Evolutionary conservation across 306 rosid genomes (phyloP), one percentile per base, ranked within the genome.

Genomic region (Dryas drummondii): DNA sequence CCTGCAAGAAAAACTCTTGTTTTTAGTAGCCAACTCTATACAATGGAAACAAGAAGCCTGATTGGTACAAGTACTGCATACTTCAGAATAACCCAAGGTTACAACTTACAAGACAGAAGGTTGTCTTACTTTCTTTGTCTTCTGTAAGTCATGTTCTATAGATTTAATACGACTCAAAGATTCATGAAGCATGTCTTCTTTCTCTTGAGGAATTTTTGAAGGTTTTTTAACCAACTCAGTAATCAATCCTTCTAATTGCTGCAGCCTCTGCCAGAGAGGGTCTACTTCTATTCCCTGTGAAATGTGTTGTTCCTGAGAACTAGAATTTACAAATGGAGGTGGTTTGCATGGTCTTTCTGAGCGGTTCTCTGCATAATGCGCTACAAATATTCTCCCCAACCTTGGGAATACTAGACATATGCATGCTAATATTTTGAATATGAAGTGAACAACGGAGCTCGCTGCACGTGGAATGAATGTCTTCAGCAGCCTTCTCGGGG

Each of bases 111-210:
- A 71, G 63, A 19, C 59, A 75, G 72, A 78, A 83, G 72, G 74
- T 63, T 51, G 77, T 77, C 77, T 79, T 86, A 94, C 98, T 83
- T 83, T 90, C 82, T 88, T 91, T 53, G 98, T 94, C 87, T 94
- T 94, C 70, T 88, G 98, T 79, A 94, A 86, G 88, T 94, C 98
- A 77, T 87, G 72, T 75, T 94, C 98, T 70, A 94, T 91, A 45
- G 79, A 88, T 76, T 88, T 94, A 63, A 94, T 94, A n/a, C 98
- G 98, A 83, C 74, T 90, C 82, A 94, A 71, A 32, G 96, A 94
- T 84, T 94, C 98, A 14, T 76, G 86, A 88, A 94, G 97, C 78
- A 94, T 90, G 83, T 84, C 81, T 58, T 94, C 98, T 79, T 94
- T 94, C 83, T 94, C 97, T 37, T 78, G 91, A 81, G 98, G 98